Evolutionary conservation across 208 protist species (phyloP).

Genomic region (Plasmodiophora brassicae): DNA sequence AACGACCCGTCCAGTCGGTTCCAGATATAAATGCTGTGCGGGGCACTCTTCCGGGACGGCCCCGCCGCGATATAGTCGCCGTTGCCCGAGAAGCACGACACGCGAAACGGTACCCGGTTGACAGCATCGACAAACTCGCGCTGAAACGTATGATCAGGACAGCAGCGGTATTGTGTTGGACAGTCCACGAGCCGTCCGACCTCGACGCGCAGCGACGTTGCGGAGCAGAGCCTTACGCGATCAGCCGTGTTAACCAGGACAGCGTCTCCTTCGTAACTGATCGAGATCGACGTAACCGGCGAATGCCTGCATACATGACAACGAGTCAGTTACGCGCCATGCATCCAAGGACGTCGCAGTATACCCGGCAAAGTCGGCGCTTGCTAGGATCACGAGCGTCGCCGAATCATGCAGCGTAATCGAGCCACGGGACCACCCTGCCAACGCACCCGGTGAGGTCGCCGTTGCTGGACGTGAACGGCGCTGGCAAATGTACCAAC

Average conservation of each 20-base stretch:
- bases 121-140: slow-evolving; percentile 2
- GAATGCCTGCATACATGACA: too few relatives aligned
- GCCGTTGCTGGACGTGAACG: too few relatives aligned
- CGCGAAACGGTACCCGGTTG: neutral
- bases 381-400: neutral
- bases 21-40: slow-evolving; percentile 22
- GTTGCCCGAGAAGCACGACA: neutral
- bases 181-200: neutral
- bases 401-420: neutral
- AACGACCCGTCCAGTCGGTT: neutral
- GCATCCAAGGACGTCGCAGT: too few relatives aligned
- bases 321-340: too few relatives aligned
- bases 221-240: neutral
- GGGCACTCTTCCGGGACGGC: neutral
- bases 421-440: neutral
- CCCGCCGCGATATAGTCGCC: slow-evolving; percentile 12
- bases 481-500: neutral
- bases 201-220: neutral
- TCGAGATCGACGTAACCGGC: too few relatives aligned
- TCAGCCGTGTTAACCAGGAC: neutral
- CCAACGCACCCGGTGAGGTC: too few relatives aligned
- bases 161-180: neutral
- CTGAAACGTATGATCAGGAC: neutral
- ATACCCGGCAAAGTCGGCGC: too few relatives aligned
- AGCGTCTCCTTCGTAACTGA: too few relatives aligned